Evolutionary conservation across 2,329 filamentous ascomycete species (phyloP), one percentile per base, ranked within the genome.

Genomic region (Hirsutella thompsonii): DNA sequence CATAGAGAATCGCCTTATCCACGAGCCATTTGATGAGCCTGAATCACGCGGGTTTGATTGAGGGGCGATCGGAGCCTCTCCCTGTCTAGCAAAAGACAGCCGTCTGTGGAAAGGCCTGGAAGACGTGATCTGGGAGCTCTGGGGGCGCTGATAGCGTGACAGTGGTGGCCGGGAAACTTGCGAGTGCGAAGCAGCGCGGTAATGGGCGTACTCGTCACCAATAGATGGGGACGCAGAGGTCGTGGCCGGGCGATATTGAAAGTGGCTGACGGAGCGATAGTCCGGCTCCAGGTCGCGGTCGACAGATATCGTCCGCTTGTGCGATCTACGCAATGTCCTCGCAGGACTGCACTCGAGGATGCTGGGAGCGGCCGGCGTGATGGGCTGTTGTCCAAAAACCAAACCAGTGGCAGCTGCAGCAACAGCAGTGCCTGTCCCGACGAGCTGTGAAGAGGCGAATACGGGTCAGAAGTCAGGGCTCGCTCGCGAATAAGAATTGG

Each of bases 1-100:
- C 36, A 76, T 66, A 20, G 83, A 85, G 32, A 88, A 62, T 38
- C 81, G 76, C 50, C 76, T 75, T 47, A 87, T 76, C 83, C 83
- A 89, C 21, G 81, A 85, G 41, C 74, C 68, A 53, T 67, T 72
- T 28, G 76, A 80, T 14, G 76, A 79, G 28, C 70, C 51, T 3
- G 77, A 81, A 51, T 78, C 72, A 47, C 74, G 64, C 32, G 61
- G 55, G 47, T 60, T 60, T 19, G 59, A n/a, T 16, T n/a, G 16
- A 16, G 32, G n/a, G 3, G 14, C 57, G 18, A 58, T 53, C 20
- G 59, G 54, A 23, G 54, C 50, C 35, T 71, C 68, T 32, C 53
- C 52, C 28, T 56, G 57, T 42, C 59, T 64, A 38, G 63, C 58
- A 34, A 67, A 56, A 1, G 68, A 69, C 20, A 63, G 64, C 39